These are phyloP conservation scores for Tolypocladium ophioglossoides DNA, from an alignment of 2,329 filamentous ascomycete species.

Conservation along the genomic window DNA sequence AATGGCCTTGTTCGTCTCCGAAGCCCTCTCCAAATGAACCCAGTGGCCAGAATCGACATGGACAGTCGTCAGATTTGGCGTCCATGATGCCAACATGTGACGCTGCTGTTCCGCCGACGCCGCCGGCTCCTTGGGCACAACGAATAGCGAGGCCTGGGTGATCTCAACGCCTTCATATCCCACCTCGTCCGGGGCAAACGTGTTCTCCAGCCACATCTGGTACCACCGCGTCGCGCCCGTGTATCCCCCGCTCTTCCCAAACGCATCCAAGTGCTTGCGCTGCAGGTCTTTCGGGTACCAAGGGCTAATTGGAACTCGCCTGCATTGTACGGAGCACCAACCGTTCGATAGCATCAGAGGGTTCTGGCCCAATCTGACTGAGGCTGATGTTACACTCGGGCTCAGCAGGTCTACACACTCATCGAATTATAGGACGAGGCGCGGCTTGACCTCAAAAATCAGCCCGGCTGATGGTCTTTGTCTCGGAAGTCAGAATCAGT, in stretches of 20 bases:
- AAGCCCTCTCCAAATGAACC: slow-evolving; percentile 18
- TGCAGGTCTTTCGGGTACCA: slow-evolving; percentile 16
- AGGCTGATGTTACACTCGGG: no score
- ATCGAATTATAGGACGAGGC: no score
- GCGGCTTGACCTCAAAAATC: no score
- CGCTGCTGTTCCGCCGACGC: slow-evolving; percentile 10
- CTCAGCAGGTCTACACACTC: no score
- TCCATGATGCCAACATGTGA: slow-evolving; percentile 16
- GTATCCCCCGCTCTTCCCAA: slow-evolving; percentile 13
- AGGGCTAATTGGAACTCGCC: slow-evolving; percentile 9
- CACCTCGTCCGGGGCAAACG: slow-evolving; percentile 14
- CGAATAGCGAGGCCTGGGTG: slow-evolving; percentile 11
- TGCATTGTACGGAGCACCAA: no score
- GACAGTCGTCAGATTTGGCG: slow-evolving; percentile 23
- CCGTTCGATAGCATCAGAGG: no score
- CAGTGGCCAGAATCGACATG: slow-evolving; percentile 23
- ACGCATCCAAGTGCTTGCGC: slow-evolving; percentile 11
- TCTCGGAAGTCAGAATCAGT: no score
- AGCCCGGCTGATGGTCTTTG: no score
- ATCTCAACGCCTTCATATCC: slow-evolving; percentile 8
- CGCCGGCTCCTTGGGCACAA: slow-evolving; percentile 9
- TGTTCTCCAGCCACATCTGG: slow-evolving; percentile 18
- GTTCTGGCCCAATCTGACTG: no score
- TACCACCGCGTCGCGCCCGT: slow-evolving; percentile 20
- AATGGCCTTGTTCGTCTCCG: slow-evolving; percentile 13